These are phyloP conservation scores for Backusella liffmaniae DNA, from an alignment of 192 early-diverging fungal genomes.

Conservation along the genomic window DNA sequence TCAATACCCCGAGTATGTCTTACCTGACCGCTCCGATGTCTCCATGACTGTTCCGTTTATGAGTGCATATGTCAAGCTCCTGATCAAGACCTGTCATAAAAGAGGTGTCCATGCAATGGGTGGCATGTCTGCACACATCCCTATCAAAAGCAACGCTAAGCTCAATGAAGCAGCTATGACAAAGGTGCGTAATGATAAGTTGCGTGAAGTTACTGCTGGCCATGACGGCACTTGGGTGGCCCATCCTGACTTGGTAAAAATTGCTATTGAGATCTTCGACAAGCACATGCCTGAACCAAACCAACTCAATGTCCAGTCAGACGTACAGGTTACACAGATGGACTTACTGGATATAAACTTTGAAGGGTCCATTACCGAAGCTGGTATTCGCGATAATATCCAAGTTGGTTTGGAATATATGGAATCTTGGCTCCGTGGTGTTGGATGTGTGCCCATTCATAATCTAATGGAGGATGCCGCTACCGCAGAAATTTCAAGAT, in stretches of 20 bases:
- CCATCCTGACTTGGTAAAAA: constrained; percentile 91
- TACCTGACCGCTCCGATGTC: constrained; percentile 89
- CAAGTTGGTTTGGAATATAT: constrained; percentile 90
- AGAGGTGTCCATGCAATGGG: constrained; percentile 99
- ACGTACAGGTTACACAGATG: constrained; percentile 75
- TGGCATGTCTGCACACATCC: constrained; percentile 98
- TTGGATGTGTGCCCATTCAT: constrained; percentile 96
- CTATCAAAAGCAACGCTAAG: constrained; percentile 87
- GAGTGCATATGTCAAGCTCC: constrained; percentile 93
- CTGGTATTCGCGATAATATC: constrained; percentile 88
- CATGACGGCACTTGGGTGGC: constrained; percentile 97
- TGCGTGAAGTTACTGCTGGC: constrained; percentile 91
- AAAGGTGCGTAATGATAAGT: constrained; percentile 94
- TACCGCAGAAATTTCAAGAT: constrained; percentile 95
- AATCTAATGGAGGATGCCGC: constrained; percentile 99
- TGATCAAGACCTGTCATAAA: constrained; percentile 97
- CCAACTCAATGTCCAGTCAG: constrained; percentile 89
- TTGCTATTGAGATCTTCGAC: constrained; percentile 89
- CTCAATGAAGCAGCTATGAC: constrained; percentile 91
- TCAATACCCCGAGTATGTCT: constrained; percentile 77
- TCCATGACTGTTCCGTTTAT: constrained; percentile 96
- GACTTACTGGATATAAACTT: constrained; percentile 81
- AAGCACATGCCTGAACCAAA: constrained; percentile 93
- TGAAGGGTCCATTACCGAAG: constrained; percentile 78
- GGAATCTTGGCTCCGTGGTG: constrained; percentile 92